phyloP scores from a whole-genome alignment of 495 filamentous ascomycete species.

The Patellaria atrata region DNA sequence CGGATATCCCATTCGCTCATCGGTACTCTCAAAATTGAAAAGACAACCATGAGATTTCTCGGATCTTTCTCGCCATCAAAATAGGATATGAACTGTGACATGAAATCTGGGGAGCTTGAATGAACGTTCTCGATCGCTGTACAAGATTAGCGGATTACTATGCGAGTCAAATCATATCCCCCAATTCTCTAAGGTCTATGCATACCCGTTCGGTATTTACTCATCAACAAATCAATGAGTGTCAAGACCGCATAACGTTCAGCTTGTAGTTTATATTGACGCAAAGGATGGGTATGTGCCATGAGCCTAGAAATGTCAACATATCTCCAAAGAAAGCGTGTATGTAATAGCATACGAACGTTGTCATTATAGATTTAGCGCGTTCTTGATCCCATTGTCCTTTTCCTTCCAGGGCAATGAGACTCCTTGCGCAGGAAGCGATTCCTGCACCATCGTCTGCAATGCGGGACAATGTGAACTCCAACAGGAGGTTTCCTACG shows the following conservation, averaged over 20 bases:
- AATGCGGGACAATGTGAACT: constrained; percentile 29
- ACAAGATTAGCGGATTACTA: constrained; percentile 6
- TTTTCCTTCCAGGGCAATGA: constrained; percentile 25
- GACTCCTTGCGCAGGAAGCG: constrained; percentile 21
- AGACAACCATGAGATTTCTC: constrained; percentile 63
- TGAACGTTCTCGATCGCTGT: constrained; percentile 23
- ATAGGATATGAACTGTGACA: constrained; percentile 49
- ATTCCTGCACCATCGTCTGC: constrained; percentile 26
- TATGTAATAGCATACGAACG: constrained; percentile 11
- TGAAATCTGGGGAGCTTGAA: constrained; percentile 30
- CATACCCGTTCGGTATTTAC: constrained; percentile 44
- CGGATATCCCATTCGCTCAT: constrained; percentile 62
- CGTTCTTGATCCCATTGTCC: constrained; percentile 29
- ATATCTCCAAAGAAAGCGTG: neutral
- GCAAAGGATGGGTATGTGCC: constrained; percentile 25
- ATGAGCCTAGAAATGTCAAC: constrained; percentile 18
- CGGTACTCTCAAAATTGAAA: constrained; percentile 55
- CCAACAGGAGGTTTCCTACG: constrained; percentile 26
- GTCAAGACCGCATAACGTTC: constrained; percentile 52
- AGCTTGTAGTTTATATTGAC: constrained; percentile 38
- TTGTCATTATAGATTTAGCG: constrained; percentile 18
- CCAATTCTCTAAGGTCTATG: neutral
- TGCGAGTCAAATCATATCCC: neutral
- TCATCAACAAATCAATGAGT: constrained; percentile 51
- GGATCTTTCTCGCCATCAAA: constrained; percentile 68